Evolutionary conservation across 495 filamentous ascomycete species (phyloP).

Genomic region (Hyaloscypha bicolor): DNA sequence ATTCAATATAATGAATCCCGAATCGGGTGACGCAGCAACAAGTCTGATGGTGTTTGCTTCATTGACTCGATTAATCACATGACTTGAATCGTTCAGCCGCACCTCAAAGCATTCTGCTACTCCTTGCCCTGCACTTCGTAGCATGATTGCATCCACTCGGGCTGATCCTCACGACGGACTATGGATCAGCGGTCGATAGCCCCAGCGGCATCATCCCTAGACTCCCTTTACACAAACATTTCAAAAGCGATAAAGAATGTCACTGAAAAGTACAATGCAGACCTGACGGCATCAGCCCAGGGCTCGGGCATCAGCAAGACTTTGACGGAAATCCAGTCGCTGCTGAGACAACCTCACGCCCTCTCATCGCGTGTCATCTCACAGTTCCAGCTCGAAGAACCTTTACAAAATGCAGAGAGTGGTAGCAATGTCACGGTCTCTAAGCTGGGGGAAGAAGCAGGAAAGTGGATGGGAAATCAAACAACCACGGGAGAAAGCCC

Average conservation of each 20-base stretch:
- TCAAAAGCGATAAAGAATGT: slow-evolving; percentile 9
- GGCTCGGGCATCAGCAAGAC: slow-evolving; percentile 10
- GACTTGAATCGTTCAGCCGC: slow-evolving; percentile 5
- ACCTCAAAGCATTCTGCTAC: slow-evolving; percentile 13
- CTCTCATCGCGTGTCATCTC: slow-evolving; percentile 12
- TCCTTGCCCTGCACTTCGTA: slow-evolving; percentile 1
- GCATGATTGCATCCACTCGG: slow-evolving; percentile 5
- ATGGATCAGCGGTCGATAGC: slow-evolving; percentile 16
- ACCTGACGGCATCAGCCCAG: not conserved
- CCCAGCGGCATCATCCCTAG: slow-evolving; percentile 12
- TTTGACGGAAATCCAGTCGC: slow-evolving; percentile 7
- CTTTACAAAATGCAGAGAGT: slow-evolving; percentile 12
- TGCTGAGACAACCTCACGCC: slow-evolving; percentile 10
- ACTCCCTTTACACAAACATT: slow-evolving; percentile 3
- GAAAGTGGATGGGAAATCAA: slow-evolving; percentile 9
- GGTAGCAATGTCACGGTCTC: slow-evolving; percentile 7
- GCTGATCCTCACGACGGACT: slow-evolving; percentile 2
- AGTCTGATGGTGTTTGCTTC: not conserved
- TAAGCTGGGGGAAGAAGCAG: not conserved
- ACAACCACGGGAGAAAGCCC: slow-evolving; percentile 4
- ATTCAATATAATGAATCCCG: not conserved
- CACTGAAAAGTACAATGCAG: slow-evolving; percentile 12
- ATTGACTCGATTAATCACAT: slow-evolving; percentile 1
- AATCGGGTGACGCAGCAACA: not conserved
- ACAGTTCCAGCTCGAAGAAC: slow-evolving; percentile 11